Evolutionary conservation across 1,284 basidiomycete genomes (phyloP), one percentile per base, ranked within the genome.

Genomic region (Apiotrichum siamense): DNA sequence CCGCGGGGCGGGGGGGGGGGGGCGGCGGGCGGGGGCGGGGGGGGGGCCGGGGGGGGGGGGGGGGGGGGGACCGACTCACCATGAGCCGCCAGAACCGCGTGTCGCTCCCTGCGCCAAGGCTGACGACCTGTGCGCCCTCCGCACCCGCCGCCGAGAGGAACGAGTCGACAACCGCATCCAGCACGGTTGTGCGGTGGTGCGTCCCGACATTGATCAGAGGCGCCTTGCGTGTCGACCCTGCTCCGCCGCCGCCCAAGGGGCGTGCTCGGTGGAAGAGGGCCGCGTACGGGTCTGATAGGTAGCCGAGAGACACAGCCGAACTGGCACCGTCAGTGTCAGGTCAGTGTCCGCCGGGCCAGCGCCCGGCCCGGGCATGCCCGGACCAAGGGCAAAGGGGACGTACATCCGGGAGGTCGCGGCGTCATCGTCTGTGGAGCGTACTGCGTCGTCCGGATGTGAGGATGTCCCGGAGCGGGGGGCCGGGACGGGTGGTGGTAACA

Each of bases 191-290:
- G 47, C 96, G 81, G 49, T 96, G 82, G 60, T 87, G 88, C 1
- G 94, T 98, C 9, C 94, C 94, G 40, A 97, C 80, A 69, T 97
- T 97, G 77, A 98, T 97, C 59, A 97, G 75, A 0, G 93, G 93
- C 1, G 88, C 60, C 60, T 72, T 69, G 2, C 44, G 68, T 58
- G 26, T 59, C 13, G 56, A 41, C 13, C 26, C n/a, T n/a, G n/a
- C n/a, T n/a, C n/a, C n/a, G n/a, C n/a, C 31, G 9, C 40, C 44
- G 3, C 39, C 47, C 2, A 36, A 18, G 1, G 38, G 24, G 31
- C 45, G 39, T 4, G 48, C n/a, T 15, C 33, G 80, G 81, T 68
- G 86, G 78, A 59, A 78, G 42, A 79, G 69, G 23, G 75, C 69
- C 52, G 86, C 78, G 70, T 80, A 89, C 4, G 84, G 81, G 71